A percentile compares a stretch with the other conserved stretches of the same genome.
These are phyloP conservation scores for Fusarium gaditjirri DNA, from an alignment of 2,329 filamentous ascomycete species.

Conservation along the genomic window DNA sequence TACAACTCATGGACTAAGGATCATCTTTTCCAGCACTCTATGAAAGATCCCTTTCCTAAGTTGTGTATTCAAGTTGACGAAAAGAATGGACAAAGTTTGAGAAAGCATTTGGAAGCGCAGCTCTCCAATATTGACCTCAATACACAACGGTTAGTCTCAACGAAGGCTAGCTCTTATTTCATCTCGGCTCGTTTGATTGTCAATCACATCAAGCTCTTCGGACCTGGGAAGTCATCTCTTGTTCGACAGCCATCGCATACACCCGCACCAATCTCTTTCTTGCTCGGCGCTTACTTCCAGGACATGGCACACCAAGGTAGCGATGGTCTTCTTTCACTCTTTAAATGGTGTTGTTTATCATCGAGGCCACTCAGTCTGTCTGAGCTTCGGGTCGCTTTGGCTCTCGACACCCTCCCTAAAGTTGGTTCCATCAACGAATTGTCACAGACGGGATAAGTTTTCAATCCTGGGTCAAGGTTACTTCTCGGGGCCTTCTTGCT, in stretches of 20 bases:
- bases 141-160: not conserved
- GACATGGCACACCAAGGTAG: not conserved
- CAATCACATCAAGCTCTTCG: not conserved
- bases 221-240: not conserved
- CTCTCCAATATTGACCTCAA: not conserved
- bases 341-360: not conserved
- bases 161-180: not conserved
- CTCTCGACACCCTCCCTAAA: not conserved
- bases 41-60: not conserved
- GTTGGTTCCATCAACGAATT: not conserved
- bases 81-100: not conserved
- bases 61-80: not conserved
- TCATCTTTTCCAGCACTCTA: not conserved
- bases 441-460: not conserved
- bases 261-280: not conserved
- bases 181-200: not conserved
- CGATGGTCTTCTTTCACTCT: not conserved
- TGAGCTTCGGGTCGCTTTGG: not conserved
- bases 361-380: not conserved
- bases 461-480: slow-evolving; percentile 3
- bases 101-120: not conserved
- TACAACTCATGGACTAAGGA: not conserved
- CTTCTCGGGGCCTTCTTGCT: slow-evolving; percentile 1
- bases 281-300: slow-evolving; percentile 1
- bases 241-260: not conserved